These are phyloP conservation scores for Wickerhamomyces xylosicus DNA, from an alignment of 805 yeast genomes.

Conservation along the genomic window DNA sequence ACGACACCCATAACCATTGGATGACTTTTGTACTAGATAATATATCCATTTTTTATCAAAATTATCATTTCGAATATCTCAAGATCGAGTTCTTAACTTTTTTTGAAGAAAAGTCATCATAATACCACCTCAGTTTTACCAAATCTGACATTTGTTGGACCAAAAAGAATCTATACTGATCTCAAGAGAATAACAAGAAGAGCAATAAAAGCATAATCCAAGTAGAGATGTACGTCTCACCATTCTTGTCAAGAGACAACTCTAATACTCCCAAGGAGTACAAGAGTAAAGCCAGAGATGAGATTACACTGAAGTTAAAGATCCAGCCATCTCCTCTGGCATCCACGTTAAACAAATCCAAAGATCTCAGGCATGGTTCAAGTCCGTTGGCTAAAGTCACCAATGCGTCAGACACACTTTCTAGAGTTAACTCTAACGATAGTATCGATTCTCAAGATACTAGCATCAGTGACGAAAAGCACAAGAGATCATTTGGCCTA, in stretches of 20 bases:
- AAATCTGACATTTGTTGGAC: too few species aligned
- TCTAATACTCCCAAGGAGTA: conserved; percentile 21
- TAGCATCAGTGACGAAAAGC: conserved; percentile 1
- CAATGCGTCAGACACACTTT: conserved; percentile 15
- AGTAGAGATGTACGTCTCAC: conserved; percentile 17
- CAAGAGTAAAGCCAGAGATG: conserved; percentile 21
- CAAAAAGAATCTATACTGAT: too few species aligned
- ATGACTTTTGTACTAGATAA: too few species aligned
- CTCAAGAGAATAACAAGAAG: background rate
- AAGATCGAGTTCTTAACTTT: too few species aligned
- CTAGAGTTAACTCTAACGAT: conserved; percentile 13
- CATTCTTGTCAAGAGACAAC: conserved; percentile 8
- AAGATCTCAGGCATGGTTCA: conserved; percentile 19
- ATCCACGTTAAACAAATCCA: background rate
- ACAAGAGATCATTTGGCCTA: conserved; percentile 1
- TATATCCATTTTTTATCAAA: too few species aligned
- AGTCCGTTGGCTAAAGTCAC: conserved; percentile 19
- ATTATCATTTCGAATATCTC: too few species aligned
- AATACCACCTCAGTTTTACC: too few species aligned
- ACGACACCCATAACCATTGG: too few species aligned
- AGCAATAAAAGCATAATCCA: too few species aligned
- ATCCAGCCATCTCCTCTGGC: conserved; percentile 2
- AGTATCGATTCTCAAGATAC: conserved; percentile 11
- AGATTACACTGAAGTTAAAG: conserved; percentile 17
- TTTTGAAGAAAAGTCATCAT: too few species aligned